Evolutionary conservation across 768 basidiomycete species (phyloP).

Genomic region (Cubamyces lactineus): DNA sequence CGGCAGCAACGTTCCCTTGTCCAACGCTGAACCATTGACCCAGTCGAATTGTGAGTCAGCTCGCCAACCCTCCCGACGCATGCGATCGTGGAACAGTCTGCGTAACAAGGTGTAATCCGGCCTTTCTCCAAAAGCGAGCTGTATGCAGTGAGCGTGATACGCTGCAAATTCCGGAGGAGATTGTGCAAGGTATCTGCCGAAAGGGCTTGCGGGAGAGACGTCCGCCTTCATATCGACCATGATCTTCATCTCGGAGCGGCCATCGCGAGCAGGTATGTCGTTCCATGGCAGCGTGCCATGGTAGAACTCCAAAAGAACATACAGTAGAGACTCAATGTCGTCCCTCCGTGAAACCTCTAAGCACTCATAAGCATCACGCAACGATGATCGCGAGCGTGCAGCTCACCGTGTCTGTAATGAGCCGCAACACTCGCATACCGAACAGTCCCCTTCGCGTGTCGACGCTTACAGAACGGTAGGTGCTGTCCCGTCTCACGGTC

Average conservation of each 20-base stretch:
- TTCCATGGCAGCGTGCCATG: slow-evolving; percentile 33
- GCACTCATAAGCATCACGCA: too few species aligned
- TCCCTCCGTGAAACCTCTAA: slow-evolving; percentile 30
- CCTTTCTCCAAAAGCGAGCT: slow-evolving; percentile 28
- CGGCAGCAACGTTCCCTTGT: slow-evolving; percentile 17
- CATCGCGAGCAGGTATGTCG: slow-evolving; percentile 16
- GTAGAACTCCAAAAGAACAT: slow-evolving; percentile 28
- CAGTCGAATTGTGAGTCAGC: slow-evolving; percentile 20
- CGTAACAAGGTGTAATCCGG: slow-evolving; percentile 28
- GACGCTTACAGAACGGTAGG: slow-evolving; percentile 22
- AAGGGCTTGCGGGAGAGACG: neutral
- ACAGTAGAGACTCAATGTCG: slow-evolving; percentile 31
- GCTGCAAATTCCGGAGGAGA: slow-evolving; percentile 21
- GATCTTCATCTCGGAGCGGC: slow-evolving; percentile 5
- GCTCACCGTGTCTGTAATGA: slow-evolving; percentile 21
- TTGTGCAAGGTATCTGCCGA: slow-evolving; percentile 1
- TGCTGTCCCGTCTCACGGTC: slow-evolving; percentile 22
- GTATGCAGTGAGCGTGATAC: slow-evolving; percentile 26
- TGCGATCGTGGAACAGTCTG: slow-evolving; percentile 18
- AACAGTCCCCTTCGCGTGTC: slow-evolving; percentile 20
- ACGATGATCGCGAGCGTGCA: neutral
- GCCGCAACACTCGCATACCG: slow-evolving; percentile 21
- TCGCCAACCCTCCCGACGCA: slow-evolving; percentile 16
- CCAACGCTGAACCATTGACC: neutral
- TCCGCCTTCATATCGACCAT: slow-evolving; percentile 28